Evolutionary conservation across 2,329 filamentous ascomycete species (phyloP).

Genomic region (Colletotrichum sp.): DNA sequence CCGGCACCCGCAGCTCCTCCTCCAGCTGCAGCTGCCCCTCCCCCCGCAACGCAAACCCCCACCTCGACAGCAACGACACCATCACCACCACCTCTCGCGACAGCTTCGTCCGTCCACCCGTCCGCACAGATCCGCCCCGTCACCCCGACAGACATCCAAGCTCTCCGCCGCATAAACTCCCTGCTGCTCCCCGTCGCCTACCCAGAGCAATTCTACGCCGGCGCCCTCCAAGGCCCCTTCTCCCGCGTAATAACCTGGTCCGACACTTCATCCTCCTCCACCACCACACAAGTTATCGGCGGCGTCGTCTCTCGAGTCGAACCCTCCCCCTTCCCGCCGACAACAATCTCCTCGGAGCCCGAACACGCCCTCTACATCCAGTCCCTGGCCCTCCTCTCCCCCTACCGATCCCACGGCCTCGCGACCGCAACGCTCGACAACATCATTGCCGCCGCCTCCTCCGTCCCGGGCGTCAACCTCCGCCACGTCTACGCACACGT

Average conservation of each 20-base stretch:
- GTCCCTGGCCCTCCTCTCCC: conserved; percentile 66
- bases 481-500: conserved; percentile 66
- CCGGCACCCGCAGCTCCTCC: conserved; percentile 30
- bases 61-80: conserved; percentile 33
- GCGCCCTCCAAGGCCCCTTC: conserved; percentile 55
- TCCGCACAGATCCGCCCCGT: conserved; percentile 60
- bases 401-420: conserved; percentile 66
- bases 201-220: conserved; percentile 68
- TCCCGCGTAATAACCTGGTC: conserved; percentile 66
- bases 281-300: conserved; percentile 54
- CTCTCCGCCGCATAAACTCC: conserved; percentile 68
- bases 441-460: conserved; percentile 46
- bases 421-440: conserved; percentile 62
- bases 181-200: conserved; percentile 70
- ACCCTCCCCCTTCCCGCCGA: conserved; percentile 37
- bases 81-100: conserved; percentile 30
- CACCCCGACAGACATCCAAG: conserved; percentile 55
- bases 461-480: conserved; percentile 41
- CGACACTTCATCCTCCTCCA: conserved; percentile 34
- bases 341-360: conserved; percentile 27
- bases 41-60: conserved; percentile 36
- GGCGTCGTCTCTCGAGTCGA: conserved; percentile 69
- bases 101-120: conserved; percentile 39
- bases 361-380: conserved; percentile 66
- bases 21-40: conserved; percentile 23